These are phyloP conservation scores for Nitzschia sp. DNA, from an alignment of 108 stramenopile genomes.

Conservation along the genomic window DNA sequence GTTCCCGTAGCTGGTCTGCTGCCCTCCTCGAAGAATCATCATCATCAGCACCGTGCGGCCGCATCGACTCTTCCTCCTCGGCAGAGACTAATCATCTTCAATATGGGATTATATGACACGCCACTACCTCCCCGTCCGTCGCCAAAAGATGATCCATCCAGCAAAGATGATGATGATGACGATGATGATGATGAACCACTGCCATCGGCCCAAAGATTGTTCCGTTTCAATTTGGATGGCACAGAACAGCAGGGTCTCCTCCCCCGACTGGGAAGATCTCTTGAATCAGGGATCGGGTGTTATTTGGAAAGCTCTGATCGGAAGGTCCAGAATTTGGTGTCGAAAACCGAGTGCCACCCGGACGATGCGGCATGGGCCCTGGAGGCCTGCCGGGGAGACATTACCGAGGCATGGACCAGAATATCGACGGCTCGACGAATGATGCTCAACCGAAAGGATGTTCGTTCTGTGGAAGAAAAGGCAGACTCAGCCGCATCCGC, in stretches of 20 bases:
- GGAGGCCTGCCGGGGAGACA: slow-evolving; percentile 39
- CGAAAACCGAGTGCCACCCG: slow-evolving; percentile 21
- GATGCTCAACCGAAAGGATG: slow-evolving; percentile 4
- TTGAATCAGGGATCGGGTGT: slow-evolving; percentile 21
- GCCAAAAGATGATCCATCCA: neutral
- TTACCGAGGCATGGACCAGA: slow-evolving; percentile 24
- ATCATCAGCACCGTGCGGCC: too few relatives aligned
- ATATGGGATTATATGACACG: slow-evolving; percentile 27
- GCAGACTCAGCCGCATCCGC: slow-evolving; percentile 4
- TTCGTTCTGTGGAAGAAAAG: neutral
- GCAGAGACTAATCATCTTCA: neutral
- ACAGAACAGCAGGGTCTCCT: slow-evolving; percentile 19
- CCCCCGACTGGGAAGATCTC: slow-evolving; percentile 11
- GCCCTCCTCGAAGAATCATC: too few relatives aligned
- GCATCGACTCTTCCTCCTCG: too few relatives aligned
- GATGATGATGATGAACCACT: slow-evolving; percentile 15
- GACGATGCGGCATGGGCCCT: slow-evolving; percentile 44
- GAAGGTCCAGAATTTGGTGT: slow-evolving; percentile 28
- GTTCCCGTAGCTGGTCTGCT: too few relatives aligned
- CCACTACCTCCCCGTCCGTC: slow-evolving; percentile 30
- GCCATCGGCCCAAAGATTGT: slow-evolving; percentile 12
- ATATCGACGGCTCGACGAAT: slow-evolving; percentile 30
- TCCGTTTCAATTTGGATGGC: slow-evolving; percentile 18
- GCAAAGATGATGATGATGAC: slow-evolving; percentile 15
- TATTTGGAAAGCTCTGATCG: slow-evolving; percentile 31